Evolutionary conservation across 352 stramenopile genomes (phyloP).

Genomic region (Nothophytophthora sp.): DNA sequence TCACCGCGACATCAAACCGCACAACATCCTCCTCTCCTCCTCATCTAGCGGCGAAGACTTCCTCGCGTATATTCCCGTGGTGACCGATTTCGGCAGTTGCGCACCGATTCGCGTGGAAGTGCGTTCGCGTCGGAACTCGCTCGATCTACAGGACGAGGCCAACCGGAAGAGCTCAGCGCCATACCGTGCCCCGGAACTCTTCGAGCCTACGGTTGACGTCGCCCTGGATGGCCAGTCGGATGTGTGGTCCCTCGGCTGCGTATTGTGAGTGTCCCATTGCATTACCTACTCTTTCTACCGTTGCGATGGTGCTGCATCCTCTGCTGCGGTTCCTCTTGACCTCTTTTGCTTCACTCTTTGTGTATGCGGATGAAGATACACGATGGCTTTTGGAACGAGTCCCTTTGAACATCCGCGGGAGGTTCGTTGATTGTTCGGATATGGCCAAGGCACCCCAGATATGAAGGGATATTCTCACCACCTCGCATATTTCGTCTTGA

Average conservation of each 20-base stretch:
- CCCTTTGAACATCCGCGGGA: constrained; percentile 81
- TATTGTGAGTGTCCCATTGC: constrained; percentile 49
- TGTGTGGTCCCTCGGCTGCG: constrained; percentile 84
- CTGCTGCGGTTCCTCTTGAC: not conserved
- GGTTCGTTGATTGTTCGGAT: constrained; percentile 21
- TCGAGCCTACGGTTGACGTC: constrained; percentile 67
- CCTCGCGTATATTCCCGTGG: constrained; percentile 74
- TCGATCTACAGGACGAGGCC: constrained; percentile 80
- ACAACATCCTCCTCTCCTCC: constrained; percentile 82
- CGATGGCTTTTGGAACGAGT: constrained; percentile 85
- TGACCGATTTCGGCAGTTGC: constrained; percentile 88
- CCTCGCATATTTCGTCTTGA: no score
- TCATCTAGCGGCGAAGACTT: constrained; percentile 63
- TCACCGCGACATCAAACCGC: constrained; percentile 85
- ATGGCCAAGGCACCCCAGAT: no score
- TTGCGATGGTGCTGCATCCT: not conserved
- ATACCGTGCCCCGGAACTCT: constrained; percentile 85
- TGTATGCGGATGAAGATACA: constrained; percentile 39
- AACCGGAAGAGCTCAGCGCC: constrained; percentile 82
- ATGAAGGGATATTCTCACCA: no score
- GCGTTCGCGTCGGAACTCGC: constrained; percentile 62
- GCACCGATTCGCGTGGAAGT: constrained; percentile 71
- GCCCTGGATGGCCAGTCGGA: constrained; percentile 81
- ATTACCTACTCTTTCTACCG: not conserved
- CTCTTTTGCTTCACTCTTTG: not conserved